Conservation (phyloP, 495 filamentous ascomycete species). For the Podospora sp. region DNA sequence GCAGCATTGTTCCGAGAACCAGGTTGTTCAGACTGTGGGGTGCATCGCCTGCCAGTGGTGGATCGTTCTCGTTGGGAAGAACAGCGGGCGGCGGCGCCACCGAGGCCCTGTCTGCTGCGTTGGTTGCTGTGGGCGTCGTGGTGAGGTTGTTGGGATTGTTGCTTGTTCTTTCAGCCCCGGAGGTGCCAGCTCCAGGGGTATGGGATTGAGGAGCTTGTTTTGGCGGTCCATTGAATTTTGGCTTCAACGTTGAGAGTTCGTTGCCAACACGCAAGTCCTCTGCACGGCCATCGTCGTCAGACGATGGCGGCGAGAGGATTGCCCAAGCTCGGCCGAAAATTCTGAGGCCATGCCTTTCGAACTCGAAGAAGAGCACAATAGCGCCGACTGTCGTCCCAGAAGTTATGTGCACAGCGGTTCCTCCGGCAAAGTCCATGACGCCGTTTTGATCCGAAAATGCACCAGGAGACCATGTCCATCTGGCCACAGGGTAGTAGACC, state of each 20-base stretch:
- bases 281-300: neutral
- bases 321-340: neutral
- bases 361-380: neutral
- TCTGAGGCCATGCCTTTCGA: neutral
- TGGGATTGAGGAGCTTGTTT: no score
- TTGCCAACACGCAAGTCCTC: neutral
- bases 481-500: constrained; percentile 10
- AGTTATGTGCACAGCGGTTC: constrained; percentile 6
- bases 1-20: constrained; percentile 8
- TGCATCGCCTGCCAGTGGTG: neutral
- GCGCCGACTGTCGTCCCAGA: constrained; percentile 5
- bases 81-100: no score
- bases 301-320: neutral
- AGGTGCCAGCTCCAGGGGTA: no score
- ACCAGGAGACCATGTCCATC: neutral
- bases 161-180: no score
- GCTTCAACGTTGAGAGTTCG: no score
- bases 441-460: neutral
- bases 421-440: constrained; percentile 12
- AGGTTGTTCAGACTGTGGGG: constrained; percentile 10
- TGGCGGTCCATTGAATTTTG: no score
- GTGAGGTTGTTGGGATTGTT: no score
- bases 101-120: neutral
- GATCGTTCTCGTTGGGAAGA: no score
- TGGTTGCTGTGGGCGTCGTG: no score